Percentiles rank a stretch among this genome's conserved stretches.
phyloP scores from a whole-genome alignment of 352 stramenopile genomes.

The Phytophthora macrochlamydospora region DNA sequence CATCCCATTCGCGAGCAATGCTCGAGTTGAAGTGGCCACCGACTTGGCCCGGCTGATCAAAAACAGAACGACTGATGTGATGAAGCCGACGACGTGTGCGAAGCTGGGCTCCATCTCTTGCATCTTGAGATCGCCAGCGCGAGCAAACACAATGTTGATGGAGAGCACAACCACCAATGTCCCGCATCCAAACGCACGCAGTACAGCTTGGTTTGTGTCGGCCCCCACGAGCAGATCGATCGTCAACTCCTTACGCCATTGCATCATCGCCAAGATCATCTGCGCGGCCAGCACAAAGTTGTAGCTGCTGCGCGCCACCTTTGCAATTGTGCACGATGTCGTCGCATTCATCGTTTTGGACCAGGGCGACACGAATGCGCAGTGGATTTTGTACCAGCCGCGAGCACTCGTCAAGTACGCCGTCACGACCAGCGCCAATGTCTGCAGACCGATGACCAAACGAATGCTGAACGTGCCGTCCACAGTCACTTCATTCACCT shows the following conservation, averaged over 20 bases:
- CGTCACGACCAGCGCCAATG: constrained; percentile 37
- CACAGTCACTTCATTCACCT: constrained; percentile 45
- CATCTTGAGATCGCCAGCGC: constrained; percentile 37
- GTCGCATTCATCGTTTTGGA: constrained; percentile 23
- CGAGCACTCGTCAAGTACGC: constrained; percentile 39
- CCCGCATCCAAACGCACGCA: constrained; percentile 34
- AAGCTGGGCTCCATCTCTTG: constrained; percentile 48
- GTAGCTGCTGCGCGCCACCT: constrained; percentile 46
- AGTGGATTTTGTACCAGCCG: constrained; percentile 34
- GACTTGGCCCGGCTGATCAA: constrained; percentile 8
- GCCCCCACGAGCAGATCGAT: constrained; percentile 46
- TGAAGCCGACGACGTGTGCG: neutral
- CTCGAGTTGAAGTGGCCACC: constrained; percentile 12
- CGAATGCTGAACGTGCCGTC: constrained; percentile 40
- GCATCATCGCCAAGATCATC: constrained; percentile 34
- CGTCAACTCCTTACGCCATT: constrained; percentile 40
- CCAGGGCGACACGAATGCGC: constrained; percentile 30
- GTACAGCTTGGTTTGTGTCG: constrained; percentile 27
- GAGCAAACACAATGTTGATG: constrained; percentile 44
- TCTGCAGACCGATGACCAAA: constrained; percentile 36
- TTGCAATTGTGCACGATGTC: constrained; percentile 38
- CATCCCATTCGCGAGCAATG: constrained; percentile 32
- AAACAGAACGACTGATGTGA: constrained; percentile 28
- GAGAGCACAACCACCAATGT: constrained; percentile 32
- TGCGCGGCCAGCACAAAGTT: constrained; percentile 43